Conservation (phyloP, 2,329 filamentous ascomycete species). For the Tympanopsis confertula region DNA sequence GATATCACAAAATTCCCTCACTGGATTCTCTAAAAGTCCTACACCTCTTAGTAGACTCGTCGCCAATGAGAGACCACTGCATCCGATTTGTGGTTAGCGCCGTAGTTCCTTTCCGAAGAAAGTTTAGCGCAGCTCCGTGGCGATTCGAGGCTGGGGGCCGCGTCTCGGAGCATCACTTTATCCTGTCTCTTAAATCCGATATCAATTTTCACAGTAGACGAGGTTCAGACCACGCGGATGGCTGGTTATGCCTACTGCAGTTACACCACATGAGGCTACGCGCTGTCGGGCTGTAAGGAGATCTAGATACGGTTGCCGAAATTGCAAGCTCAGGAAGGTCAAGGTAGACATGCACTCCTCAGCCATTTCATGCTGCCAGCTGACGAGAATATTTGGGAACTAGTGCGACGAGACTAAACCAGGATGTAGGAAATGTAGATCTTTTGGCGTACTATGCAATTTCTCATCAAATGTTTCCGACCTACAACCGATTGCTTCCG, state of each 20-base stretch:
- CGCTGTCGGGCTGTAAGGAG: conserved; percentile 11
- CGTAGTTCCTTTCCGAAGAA: conserved; percentile 1
- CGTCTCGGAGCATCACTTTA: not conserved
- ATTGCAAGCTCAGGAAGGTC: conserved; percentile 36
- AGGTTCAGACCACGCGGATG: too few relatives aligned
- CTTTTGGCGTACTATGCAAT: conserved; percentile 32
- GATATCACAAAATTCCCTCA: not conserved
- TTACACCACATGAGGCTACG: conserved; percentile 7
- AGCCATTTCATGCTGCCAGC: not conserved
- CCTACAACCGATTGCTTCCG: conserved; percentile 19
- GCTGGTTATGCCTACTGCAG: conserved; percentile 7
- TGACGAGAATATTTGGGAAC: not conserved
- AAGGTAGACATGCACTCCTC: conserved; percentile 20
- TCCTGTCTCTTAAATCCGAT: not conserved
- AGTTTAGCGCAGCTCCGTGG: conserved; percentile 5
- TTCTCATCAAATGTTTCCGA: conserved; percentile 21
- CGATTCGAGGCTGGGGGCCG: too few relatives aligned
- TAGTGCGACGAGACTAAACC: conserved; percentile 35
- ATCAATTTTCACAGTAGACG: too few relatives aligned
- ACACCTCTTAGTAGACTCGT: conserved; percentile 3
- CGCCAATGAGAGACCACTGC: conserved; percentile 14
- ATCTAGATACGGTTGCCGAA: conserved; percentile 33
- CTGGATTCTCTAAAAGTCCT: not conserved
- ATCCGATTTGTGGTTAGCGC: conserved; percentile 14
- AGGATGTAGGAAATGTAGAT: conserved; percentile 25